These are phyloP conservation scores for Alternaria sp. DNA, from an alignment of 2,329 filamentous ascomycete species.

Conservation along the genomic window DNA sequence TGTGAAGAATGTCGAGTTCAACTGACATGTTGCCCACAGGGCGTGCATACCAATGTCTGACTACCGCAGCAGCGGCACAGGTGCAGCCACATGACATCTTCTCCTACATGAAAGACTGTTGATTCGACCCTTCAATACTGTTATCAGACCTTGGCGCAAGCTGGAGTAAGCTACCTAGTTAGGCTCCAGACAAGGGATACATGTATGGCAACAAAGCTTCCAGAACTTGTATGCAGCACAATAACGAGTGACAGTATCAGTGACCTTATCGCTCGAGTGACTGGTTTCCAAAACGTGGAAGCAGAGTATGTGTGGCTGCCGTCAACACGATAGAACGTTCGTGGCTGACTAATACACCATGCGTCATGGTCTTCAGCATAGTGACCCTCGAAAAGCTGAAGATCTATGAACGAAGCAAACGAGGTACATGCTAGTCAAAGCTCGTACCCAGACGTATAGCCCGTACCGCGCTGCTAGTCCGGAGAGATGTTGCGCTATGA, in stretches of 20 bases:
- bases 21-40: no score
- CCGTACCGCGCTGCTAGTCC: neutral
- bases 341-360: neutral
- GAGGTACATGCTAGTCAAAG: neutral
- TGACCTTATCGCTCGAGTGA: neutral
- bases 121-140: no score
- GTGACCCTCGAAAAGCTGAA: neutral
- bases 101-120: no score
- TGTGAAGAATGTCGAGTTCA: no score
- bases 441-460: neutral
- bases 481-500: neutral
- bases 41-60: no score
- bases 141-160: no score
- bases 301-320: neutral
- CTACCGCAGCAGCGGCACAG: no score
- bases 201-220: no score
- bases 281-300: neutral
- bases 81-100: no score
- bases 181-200: no score
- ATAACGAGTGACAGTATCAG: neutral
- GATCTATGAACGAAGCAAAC: neutral
- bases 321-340: neutral
- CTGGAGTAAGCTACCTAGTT: no score
- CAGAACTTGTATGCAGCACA: neutral
- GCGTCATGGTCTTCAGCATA: neutral